Evolutionary conservation across 179 eudicot genomes (phyloP).

Genomic region (Heliamphora pulchella): DNA sequence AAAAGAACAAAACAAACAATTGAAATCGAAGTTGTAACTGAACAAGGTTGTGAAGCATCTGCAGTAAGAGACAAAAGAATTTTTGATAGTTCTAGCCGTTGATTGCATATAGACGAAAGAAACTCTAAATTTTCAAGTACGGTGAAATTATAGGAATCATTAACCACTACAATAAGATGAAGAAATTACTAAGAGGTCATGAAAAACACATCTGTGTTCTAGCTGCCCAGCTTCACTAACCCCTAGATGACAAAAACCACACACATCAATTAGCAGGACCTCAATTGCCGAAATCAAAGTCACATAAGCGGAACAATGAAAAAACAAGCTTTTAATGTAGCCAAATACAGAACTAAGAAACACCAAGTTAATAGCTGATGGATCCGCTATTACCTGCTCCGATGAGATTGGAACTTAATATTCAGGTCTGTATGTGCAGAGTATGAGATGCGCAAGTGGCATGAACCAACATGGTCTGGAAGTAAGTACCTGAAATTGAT

Average conservation of each 20-base stretch:
- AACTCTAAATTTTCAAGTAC: not conserved
- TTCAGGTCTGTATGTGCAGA: conserved; percentile 76
- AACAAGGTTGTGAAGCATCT: not conserved
- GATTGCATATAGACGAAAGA: not conserved
- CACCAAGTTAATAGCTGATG: not conserved
- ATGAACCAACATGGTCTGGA: conserved; percentile 55
- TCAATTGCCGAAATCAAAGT: conserved; percentile 3
- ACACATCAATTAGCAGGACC: conserved; percentile 21
- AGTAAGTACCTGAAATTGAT: conserved; percentile 56
- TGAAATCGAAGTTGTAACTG: not conserved
- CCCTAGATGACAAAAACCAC: conserved; percentile 33
- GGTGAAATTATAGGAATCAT: not conserved
- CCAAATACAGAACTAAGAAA: not conserved
- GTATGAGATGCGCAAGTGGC: conserved; percentile 55
- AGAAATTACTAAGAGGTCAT: conserved; percentile 40
- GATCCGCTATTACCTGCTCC: conserved; percentile 53
- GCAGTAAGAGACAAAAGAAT: not conserved
- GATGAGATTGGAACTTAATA: conserved; percentile 73
- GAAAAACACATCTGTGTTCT: conserved; percentile 32
- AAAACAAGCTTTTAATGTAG: not conserved
- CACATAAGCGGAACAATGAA: conserved; percentile 16
- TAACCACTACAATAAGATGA: conserved; percentile 23
- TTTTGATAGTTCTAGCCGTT: not conserved
- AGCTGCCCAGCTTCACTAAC: conserved; percentile 52
- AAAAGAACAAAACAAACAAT: not conserved